phyloP scores from a whole-genome alignment of 2,329 filamentous ascomycete genomes.

The Samsoniella hepiali region DNA sequence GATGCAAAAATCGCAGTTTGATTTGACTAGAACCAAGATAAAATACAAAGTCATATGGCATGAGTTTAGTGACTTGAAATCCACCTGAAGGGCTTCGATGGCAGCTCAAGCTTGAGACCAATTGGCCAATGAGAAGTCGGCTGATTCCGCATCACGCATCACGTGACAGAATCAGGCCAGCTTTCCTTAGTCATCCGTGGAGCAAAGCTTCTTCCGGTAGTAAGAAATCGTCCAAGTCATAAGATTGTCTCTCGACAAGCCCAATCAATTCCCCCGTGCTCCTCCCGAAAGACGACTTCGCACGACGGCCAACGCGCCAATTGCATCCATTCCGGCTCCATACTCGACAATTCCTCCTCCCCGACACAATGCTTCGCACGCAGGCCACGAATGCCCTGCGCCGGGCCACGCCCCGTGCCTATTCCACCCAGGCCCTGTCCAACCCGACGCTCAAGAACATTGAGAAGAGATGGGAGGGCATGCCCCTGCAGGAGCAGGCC shows the following conservation, averaged over 20 bases:
- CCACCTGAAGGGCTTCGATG: not conserved
- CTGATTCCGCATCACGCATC: slow-evolving; percentile 21
- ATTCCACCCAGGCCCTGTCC: slow-evolving; percentile 86
- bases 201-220: slow-evolving; percentile 26
- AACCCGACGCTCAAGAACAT: slow-evolving; percentile 97
- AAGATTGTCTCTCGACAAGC: slow-evolving; percentile 27
- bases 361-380: slow-evolving; percentile 52
- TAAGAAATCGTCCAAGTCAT: slow-evolving; percentile 27
- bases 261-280: slow-evolving; percentile 23
- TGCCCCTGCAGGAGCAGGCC: slow-evolving; percentile 98
- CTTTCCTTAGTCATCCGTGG: slow-evolving; percentile 23
- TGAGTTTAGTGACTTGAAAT: not conserved
- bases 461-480: slow-evolving; percentile 98
- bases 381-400: slow-evolving; percentile 52
- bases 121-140: slow-evolving; percentile 22
- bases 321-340: slow-evolving; percentile 29
- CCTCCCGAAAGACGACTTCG: slow-evolving; percentile 22
- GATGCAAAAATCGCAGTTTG: not conserved
- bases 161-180: slow-evolving; percentile 20
- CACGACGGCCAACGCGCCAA: slow-evolving; percentile 30
- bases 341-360: slow-evolving; percentile 17
- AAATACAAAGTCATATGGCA: not conserved
- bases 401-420: slow-evolving; percentile 46
- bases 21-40: too few species aligned
- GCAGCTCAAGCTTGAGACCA: not conserved